A percentile compares a stretch with the other conserved stretches of the same genome.
phyloP scores from a whole-genome alignment of 2,329 filamentous ascomycete genomes.

The Diaporthe sp. region DNA sequence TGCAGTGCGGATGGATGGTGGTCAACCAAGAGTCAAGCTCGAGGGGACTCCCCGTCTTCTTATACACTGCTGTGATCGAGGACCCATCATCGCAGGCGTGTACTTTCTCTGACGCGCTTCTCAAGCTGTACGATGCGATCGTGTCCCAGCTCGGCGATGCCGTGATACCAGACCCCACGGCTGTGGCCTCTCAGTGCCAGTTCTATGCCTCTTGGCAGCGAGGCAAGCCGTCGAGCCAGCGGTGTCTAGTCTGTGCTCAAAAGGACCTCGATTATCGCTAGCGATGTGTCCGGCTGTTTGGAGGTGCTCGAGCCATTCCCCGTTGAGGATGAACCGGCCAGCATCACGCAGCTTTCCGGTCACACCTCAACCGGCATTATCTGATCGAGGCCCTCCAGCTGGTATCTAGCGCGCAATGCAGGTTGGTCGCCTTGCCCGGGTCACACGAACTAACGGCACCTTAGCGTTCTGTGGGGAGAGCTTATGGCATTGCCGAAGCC shows the following conservation, averaged over 20 bases:
- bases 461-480: conserved; percentile 27
- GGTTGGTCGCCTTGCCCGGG: conserved; percentile 28
- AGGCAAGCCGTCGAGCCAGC: conserved; percentile 1
- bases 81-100: background rate
- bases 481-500: conserved; percentile 27
- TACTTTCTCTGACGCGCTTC: background rate
- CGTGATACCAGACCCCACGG: background rate
- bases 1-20: conserved; percentile 5
- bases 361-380: conserved; percentile 5
- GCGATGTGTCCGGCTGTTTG: conserved; percentile 15
- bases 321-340: conserved; percentile 1
- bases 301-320: conserved; percentile 34
- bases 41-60: background rate
- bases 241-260: conserved; percentile 20
- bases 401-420: conserved; percentile 20
- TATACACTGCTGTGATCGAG: conserved; percentile 5
- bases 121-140: background rate
- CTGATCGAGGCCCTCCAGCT: conserved; percentile 7
- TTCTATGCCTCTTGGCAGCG: conserved; percentile 31
- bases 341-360: conserved; percentile 9
- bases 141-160: conserved; percentile 4
- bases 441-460: conserved; percentile 20
- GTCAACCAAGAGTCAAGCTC: background rate
- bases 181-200: background rate
- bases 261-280: background rate